These are phyloP conservation scores for Leccinum obscurum DNA, from an alignment of 768 basidiomycete species.

Conservation along the genomic window DNA sequence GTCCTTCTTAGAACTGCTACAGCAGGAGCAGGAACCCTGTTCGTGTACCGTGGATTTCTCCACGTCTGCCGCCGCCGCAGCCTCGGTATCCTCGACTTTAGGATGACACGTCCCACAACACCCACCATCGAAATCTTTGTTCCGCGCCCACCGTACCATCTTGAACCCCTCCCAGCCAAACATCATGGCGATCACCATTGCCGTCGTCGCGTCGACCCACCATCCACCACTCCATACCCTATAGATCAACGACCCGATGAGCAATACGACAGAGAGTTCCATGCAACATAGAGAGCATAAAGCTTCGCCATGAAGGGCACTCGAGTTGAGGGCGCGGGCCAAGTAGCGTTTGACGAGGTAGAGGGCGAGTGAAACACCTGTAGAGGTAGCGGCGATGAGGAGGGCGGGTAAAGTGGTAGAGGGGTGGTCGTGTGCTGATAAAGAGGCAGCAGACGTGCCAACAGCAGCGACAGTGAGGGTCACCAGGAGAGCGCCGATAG, in stretches of 20 bases:
- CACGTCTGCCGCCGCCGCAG: background rate
- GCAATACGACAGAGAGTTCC: slow-evolving; percentile 44
- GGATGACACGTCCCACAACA: slow-evolving; percentile 30
- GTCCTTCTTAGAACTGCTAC: background rate
- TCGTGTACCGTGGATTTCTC: slow-evolving; percentile 1
- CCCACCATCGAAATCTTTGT: slow-evolving; percentile 38
- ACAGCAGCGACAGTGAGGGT: slow-evolving; percentile 40
- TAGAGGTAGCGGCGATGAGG: slow-evolving; percentile 43
- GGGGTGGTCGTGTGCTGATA: slow-evolving; percentile 39
- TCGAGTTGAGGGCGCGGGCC: slow-evolving; percentile 44
- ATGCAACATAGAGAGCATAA: slow-evolving; percentile 45
- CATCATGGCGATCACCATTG: slow-evolving; percentile 39
- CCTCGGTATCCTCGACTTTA: background rate
- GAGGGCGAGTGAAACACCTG: slow-evolving; percentile 40
- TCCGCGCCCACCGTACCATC: slow-evolving; percentile 41
- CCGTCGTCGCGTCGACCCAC: slow-evolving; percentile 49
- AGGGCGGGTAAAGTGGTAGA: slow-evolving; percentile 40
- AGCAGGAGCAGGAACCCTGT: background rate
- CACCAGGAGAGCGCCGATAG: slow-evolving; percentile 39
- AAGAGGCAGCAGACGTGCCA: slow-evolving; percentile 35
- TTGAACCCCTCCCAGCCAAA: slow-evolving; percentile 48
- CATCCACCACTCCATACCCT: slow-evolving; percentile 45
- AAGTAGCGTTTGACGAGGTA: slow-evolving; percentile 48
- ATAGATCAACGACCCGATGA: slow-evolving; percentile 42
- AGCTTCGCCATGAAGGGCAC: slow-evolving; percentile 45